Percentiles rank a stretch among this genome's conserved stretches.
Conservation (phyloP, 2,329 filamentous ascomycete species). For the Beauveria asiatica region DNA sequence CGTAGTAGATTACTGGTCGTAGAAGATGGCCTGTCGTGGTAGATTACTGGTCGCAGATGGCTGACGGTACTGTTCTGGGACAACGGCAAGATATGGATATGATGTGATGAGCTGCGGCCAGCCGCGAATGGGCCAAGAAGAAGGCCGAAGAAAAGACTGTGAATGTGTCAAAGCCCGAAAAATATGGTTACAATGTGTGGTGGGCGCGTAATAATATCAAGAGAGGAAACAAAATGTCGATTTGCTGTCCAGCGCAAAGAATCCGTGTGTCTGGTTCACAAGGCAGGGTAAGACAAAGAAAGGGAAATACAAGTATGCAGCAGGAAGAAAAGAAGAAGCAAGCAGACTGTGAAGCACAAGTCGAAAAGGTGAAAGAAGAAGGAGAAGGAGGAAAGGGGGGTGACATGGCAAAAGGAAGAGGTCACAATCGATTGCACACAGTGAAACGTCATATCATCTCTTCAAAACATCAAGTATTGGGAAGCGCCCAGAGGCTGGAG, state of each 20-base stretch:
- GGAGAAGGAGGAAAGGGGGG: neutral
- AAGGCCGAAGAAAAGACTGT: neutral
- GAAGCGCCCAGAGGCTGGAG: neutral
- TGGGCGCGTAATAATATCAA: neutral
- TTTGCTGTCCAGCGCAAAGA: neutral
- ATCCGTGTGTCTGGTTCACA: slow-evolving; percentile 2
- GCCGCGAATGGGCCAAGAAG: neutral
- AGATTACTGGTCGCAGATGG: too few species aligned
- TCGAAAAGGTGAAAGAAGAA: slow-evolving; percentile 8
- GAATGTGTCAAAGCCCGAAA: neutral
- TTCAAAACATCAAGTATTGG: neutral
- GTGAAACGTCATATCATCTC: neutral
- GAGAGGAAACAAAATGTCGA: neutral
- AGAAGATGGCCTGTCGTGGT: too few species aligned
- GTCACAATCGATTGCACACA: neutral
- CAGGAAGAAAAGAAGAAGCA: neutral
- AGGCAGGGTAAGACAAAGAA: neutral
- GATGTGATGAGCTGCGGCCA: slow-evolving; percentile 1
- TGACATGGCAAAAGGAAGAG: neutral
- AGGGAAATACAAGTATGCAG: neutral
- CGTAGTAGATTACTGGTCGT: too few species aligned
- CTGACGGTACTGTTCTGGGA: too few species aligned
- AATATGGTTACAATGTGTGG: neutral
- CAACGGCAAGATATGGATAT: neutral
- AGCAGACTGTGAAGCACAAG: neutral